A percentile compares a stretch with the other conserved stretches of the same genome.
Conservation (phyloP, 78 protist genomes). For the Emiliania huxleyi region DNA sequence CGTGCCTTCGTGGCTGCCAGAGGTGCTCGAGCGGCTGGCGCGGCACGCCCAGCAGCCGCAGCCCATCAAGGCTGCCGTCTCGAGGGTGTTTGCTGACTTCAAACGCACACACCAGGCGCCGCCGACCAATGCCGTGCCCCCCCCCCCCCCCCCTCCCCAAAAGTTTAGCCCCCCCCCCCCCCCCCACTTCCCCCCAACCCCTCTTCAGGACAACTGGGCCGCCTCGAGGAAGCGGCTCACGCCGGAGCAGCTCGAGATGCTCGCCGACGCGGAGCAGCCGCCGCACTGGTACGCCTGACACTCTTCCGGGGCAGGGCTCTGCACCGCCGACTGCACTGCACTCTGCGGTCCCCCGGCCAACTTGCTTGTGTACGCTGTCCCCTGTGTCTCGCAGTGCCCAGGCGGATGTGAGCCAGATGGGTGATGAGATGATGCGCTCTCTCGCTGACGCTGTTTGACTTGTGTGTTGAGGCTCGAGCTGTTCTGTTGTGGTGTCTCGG, state of each 20-base stretch:
- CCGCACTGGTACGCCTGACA: conserved; percentile 66
- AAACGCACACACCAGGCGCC: conserved; percentile 65
- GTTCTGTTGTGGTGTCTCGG: too few relatives aligned
- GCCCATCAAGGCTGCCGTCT: conserved; percentile 2
- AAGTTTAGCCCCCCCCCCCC: too few relatives aligned
- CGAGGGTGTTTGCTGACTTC: conserved; percentile 41
- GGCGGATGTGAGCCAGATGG: conserved; percentile 39
- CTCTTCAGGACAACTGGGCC: conserved; percentile 73
- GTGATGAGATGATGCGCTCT: too few relatives aligned
- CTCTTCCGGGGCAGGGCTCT: conserved; percentile 54
- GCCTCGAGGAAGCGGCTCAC: conserved; percentile 36
- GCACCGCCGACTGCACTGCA: conserved; percentile 48
- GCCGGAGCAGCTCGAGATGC: conserved; percentile 43
- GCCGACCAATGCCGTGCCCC: too few relatives aligned
- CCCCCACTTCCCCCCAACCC: too few relatives aligned
- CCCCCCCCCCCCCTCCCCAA: too few relatives aligned
- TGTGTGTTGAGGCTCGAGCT: too few relatives aligned
- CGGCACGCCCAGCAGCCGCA: conserved; percentile 18
- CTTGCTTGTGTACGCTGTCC: too few relatives aligned
- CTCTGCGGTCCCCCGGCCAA: conserved; percentile 54
- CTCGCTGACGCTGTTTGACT: too few relatives aligned
- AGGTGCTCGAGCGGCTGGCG: conserved; percentile 46
- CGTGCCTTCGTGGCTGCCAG: conserved; percentile 64
- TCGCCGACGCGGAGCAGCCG: conserved; percentile 53
- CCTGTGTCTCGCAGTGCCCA: too few relatives aligned